phyloP scores from a whole-genome alignment of 352 stramenopile species.

The Globisporangium yorkense region DNA sequence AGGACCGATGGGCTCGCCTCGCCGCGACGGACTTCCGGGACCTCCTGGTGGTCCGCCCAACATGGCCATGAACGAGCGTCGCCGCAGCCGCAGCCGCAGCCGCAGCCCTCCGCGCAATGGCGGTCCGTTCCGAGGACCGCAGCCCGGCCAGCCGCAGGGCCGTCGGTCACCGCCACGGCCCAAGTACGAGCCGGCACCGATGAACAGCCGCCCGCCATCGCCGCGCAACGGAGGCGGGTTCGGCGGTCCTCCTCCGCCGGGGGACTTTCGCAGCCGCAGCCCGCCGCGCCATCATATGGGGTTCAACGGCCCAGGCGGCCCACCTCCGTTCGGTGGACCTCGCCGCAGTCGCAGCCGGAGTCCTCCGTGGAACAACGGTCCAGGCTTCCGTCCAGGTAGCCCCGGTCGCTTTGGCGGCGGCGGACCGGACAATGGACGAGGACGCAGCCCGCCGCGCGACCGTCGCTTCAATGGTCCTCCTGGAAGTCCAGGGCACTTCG shows the following conservation, averaged over 20 bases:
- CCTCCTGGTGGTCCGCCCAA: neutral
- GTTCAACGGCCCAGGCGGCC: slow-evolving; percentile 6
- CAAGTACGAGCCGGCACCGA: slow-evolving; percentile 7
- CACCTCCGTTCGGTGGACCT: slow-evolving; percentile 4
- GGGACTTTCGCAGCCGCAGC: slow-evolving; percentile 22
- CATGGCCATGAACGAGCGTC: neutral
- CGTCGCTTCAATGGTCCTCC: neutral
- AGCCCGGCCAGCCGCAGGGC: slow-evolving; percentile 2
- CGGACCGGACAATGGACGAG: slow-evolving; percentile 3
- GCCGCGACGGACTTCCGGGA: slow-evolving; percentile 3
- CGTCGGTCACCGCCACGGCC: slow-evolving; percentile 4
- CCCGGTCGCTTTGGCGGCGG: slow-evolving; percentile 2
- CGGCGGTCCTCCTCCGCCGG: slow-evolving; percentile 12
- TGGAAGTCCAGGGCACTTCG: neutral
- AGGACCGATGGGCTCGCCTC: slow-evolving; percentile 6
- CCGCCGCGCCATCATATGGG: slow-evolving; percentile 15
- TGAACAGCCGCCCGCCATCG: slow-evolving; percentile 9
- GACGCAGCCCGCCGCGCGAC: slow-evolving; percentile 5
- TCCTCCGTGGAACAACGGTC: slow-evolving; percentile 4
- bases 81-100: slow-evolving; percentile 26
- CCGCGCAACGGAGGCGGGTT: slow-evolving; percentile 2
- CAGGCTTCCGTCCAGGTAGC: slow-evolving; percentile 7
- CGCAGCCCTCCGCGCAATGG: slow-evolving; percentile 22
- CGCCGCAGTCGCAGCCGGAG: slow-evolving; percentile 15
- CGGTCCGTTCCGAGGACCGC: slow-evolving; percentile 3